These are phyloP conservation scores for Aspergillus taichungensis DNA, from an alignment of 495 filamentous ascomycete genomes.

Conservation along the genomic window DNA sequence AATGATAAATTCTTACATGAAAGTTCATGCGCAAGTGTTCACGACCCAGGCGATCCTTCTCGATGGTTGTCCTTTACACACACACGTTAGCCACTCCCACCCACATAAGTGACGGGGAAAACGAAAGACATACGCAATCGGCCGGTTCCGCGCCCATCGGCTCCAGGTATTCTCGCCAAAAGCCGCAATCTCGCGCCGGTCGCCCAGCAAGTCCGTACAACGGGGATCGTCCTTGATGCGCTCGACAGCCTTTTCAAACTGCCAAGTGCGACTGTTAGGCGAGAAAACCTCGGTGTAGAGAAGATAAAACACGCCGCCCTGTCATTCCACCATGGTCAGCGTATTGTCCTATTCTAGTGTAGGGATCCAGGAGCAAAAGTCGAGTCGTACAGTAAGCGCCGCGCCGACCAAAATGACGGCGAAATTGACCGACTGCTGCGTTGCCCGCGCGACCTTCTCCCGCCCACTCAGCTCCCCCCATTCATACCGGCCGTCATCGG, in stretches of 20 bases:
- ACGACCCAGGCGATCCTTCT: constrained; percentile 62
- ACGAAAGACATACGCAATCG: constrained; percentile 59
- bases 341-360: too few relatives aligned
- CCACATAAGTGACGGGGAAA: background rate
- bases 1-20: constrained; percentile 47
- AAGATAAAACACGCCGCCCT: constrained; percentile 69
- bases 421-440: constrained; percentile 86
- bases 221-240: constrained; percentile 63
- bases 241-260: constrained; percentile 83
- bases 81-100: background rate
- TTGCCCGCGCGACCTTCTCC: constrained; percentile 80
- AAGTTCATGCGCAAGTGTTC: constrained; percentile 87
- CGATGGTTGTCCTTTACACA: constrained; percentile 45
- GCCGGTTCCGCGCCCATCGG: constrained; percentile 76
- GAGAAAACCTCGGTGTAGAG: constrained; percentile 84
- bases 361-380: too few relatives aligned
- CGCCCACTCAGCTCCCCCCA: constrained; percentile 65
- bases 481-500: constrained; percentile 69
- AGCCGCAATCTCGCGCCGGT: constrained; percentile 64
- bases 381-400: constrained; percentile 48
- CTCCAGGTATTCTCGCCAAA: constrained; percentile 77
- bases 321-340: background rate
- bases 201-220: constrained; percentile 68
- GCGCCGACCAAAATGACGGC: constrained; percentile 66
- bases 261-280: constrained; percentile 70